These are phyloP conservation scores for Amanita muscaria DNA, from an alignment of 768 basidiomycete genomes.

Conservation along the genomic window DNA sequence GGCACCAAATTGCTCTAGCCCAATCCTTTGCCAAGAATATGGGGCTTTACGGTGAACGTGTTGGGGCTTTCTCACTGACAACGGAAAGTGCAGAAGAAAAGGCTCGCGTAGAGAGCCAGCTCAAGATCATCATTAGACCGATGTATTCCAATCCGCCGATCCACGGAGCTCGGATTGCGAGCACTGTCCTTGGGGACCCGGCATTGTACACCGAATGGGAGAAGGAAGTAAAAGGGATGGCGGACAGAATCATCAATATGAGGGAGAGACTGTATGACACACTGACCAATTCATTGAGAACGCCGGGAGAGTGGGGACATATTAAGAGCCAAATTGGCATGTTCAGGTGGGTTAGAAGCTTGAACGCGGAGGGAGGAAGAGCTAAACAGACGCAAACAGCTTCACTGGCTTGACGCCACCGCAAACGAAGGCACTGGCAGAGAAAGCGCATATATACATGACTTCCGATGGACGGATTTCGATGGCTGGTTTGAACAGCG, in stretches of 20 bases:
- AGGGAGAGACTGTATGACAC: slow-evolving; percentile 73
- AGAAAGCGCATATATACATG: slow-evolving; percentile 90
- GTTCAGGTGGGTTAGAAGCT: slow-evolving; percentile 67
- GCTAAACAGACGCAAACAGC: slow-evolving; percentile 27
- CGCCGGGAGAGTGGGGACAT: slow-evolving; percentile 92
- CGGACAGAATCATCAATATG: slow-evolving; percentile 90
- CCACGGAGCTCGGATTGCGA: slow-evolving; percentile 83
- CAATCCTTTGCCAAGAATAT: slow-evolving; percentile 99
- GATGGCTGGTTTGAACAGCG: slow-evolving; percentile 82
- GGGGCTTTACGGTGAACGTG: slow-evolving; percentile 97
- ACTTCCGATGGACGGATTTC: slow-evolving; percentile 90
- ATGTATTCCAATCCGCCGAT: slow-evolving; percentile 98
- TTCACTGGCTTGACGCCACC: slow-evolving; percentile 78
- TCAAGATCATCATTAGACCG: slow-evolving; percentile 92
- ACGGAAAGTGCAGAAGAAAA: slow-evolving; percentile 64
- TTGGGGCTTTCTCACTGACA: slow-evolving; percentile 89
- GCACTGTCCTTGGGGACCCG: slow-evolving; percentile 67
- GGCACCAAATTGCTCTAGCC: slow-evolving; percentile 83
- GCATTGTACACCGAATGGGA: slow-evolving; percentile 85
- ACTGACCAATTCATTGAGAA: slow-evolving; percentile 70
- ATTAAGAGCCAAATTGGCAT: slow-evolving; percentile 96
- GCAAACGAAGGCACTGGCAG: slow-evolving; percentile 76
- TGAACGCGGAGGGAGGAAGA: not conserved
- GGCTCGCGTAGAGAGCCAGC: slow-evolving; percentile 83
- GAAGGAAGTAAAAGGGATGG: slow-evolving; percentile 90